phyloP scores from a whole-genome alignment of 345 rosid species.

The Anastatica hierochuntica region DNA sequence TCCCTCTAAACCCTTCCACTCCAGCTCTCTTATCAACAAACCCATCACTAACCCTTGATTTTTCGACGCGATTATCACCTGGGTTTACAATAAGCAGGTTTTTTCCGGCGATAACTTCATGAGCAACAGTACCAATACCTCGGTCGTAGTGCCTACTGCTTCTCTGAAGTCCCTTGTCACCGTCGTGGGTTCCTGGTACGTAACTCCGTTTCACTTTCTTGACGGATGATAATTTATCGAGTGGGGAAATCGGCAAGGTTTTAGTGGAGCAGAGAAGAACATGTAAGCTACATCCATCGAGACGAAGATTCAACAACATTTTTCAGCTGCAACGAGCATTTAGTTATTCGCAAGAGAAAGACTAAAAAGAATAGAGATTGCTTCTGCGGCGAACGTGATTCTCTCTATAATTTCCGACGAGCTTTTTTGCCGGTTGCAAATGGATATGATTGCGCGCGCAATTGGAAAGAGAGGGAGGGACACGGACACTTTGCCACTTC shows the following conservation, averaged over 20 bases:
- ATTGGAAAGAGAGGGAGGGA: too few species aligned
- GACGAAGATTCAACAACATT: constrained; percentile 53
- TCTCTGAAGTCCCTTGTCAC: constrained; percentile 15
- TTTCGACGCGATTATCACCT: constrained; percentile 13
- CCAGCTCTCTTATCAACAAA: constrained; percentile 14
- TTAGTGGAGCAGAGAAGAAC: constrained; percentile 35
- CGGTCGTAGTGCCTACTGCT: constrained; percentile 17
- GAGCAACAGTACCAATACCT: constrained; percentile 15
- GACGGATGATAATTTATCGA: constrained; percentile 27
- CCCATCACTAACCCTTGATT: constrained; percentile 7
- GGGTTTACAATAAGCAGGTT: constrained; percentile 29
- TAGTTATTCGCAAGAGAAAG: not conserved
- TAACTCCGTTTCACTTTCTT: constrained; percentile 24
- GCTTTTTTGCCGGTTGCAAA: not conserved
- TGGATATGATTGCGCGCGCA: constrained; percentile 22
- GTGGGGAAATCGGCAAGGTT: constrained; percentile 34
- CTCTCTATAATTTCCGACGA: not conserved
- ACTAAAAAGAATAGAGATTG: too few species aligned
- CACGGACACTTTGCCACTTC: too few species aligned
- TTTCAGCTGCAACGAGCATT: constrained; percentile 13
- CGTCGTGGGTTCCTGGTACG: constrained; percentile 26
- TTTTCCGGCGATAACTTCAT: constrained; percentile 23
- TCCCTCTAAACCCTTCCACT: not conserved
- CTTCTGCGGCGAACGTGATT: not conserved
- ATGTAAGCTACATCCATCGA: constrained; percentile 39